These are phyloP conservation scores for Salvia sclarea DNA, from an alignment of 305 asterid genomes.

Conservation along the genomic window DNA sequence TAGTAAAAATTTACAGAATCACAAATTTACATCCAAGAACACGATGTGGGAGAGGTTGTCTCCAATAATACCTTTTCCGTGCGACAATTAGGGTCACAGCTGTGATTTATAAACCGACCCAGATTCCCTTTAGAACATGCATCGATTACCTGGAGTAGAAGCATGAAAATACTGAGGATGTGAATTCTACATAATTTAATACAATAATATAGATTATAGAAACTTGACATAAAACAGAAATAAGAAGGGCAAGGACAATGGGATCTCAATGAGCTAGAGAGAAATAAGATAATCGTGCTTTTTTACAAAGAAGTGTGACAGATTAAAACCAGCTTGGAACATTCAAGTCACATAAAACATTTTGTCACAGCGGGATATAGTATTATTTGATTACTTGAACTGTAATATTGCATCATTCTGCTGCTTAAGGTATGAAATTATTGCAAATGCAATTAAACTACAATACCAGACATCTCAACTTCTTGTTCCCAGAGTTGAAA, in stretches of 20 bases:
- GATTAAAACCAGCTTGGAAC: conserved; percentile 3
- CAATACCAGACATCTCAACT: background rate
- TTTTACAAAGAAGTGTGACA: background rate
- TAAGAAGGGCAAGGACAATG: background rate
- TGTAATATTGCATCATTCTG: background rate
- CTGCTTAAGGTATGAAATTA: background rate
- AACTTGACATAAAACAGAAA: background rate
- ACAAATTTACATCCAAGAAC: conserved; percentile 1
- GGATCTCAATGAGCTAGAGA: conserved; percentile 14
- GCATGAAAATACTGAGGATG: conserved; percentile 27
- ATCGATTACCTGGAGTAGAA: conserved; percentile 76
- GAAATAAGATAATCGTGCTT: background rate
- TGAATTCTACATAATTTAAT: conserved; percentile 14
- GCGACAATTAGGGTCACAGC: conserved; percentile 94
- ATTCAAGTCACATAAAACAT: background rate
- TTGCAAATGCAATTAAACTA: background rate
- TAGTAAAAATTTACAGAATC: background rate
- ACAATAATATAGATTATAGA: conserved; percentile 7
- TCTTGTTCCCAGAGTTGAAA: conserved; percentile 5
- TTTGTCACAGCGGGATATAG: background rate
- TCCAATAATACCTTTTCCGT: conserved; percentile 75
- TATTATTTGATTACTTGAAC: background rate
- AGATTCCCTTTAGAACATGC: conserved; percentile 93
- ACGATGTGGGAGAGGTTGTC: conserved; percentile 4
- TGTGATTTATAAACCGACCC: conserved; percentile 93